Base-by-base conservation (phyloP, 176 grass and related monocot species). In the Alopecurus myosuroides region DNA sequence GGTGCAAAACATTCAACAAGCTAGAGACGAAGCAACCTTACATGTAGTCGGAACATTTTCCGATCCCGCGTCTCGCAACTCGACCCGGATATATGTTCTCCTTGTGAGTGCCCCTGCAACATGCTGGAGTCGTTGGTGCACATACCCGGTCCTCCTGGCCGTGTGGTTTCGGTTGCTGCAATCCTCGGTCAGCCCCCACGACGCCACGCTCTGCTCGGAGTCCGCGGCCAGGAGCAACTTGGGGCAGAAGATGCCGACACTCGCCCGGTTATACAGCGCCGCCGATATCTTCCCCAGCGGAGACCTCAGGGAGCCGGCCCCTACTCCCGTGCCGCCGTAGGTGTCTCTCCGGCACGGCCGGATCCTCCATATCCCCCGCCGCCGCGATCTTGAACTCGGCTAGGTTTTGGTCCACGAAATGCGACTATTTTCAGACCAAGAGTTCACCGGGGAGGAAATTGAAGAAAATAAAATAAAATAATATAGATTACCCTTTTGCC, bases 21-120 rank as follows among this genome's bases (percentile, higher is more conserved):
- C 37, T 77, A 44, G 8, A 71, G 50, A n/a, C n/a, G n/a, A 72
- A 77, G 42, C 23, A 81, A 19, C 28, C 76, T 80, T 83, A 90
- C 88, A 49, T 78, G 67, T 70, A 74, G 34, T 86, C 79, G 0
- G 76, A 74, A 75, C 36, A 68, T 77, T 64, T 87, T 30, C 73
- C 72, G 8, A 55, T 44, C 17, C 51, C 8, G 81, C n/a, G 7
- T 67, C 55, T 35, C 39, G 51, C 17, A 98, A 70, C 10, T 92
- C 85, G 84, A 98, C 90, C 18, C 77, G 75, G 53, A 98, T n/a
- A n/a, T n/a, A n/a, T 82, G 76, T 95, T 95, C 79, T 98, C 95
- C 85, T 98, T 93, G 26, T n/a, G 93, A 93, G 5, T 81, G 72
- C 0, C 92, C 93, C 13, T 87, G 84, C 3, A 89, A 46, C 55